These are phyloP conservation scores for Phaeosphaeriaceae sp. DNA, from an alignment of 2,329 filamentous ascomycete genomes.

Conservation along the genomic window DNA sequence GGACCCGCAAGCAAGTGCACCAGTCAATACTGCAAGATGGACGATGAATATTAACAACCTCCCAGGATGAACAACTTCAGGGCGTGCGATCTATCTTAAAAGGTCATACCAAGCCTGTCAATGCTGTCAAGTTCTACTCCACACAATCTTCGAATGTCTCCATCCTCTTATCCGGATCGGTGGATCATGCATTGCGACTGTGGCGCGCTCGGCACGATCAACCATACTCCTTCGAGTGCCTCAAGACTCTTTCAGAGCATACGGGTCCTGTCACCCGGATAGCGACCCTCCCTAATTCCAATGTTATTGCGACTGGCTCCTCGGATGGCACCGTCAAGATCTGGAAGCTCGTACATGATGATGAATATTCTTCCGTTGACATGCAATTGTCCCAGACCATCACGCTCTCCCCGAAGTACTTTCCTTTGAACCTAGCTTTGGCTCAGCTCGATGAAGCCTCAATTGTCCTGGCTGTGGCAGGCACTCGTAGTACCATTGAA, in stretches of 20 bases:
- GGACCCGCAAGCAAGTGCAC: conserved; percentile 73
- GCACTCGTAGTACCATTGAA: conserved; percentile 83
- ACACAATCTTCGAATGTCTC: conserved; percentile 56
- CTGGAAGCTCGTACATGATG: conserved; percentile 68
- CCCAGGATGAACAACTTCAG: conserved; percentile 51
- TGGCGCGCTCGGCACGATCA: conserved; percentile 54
- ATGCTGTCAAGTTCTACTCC: conserved; percentile 81
- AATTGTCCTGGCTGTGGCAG: conserved; percentile 80
- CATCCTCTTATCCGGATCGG: conserved; percentile 79
- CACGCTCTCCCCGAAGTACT: conserved; percentile 76
- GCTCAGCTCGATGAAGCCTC: conserved; percentile 65
- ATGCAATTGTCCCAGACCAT: conserved; percentile 61
- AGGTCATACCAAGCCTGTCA: conserved; percentile 82
- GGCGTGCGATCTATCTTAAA: conserved; percentile 74
- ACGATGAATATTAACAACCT: conserved; percentile 17
- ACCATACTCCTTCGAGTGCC: conserved; percentile 48
- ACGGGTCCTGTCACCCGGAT: conserved; percentile 76
- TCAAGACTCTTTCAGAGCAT: conserved; percentile 69
- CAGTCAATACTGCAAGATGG: neutral
- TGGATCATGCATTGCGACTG: conserved; percentile 78
- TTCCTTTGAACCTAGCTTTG: conserved; percentile 80
- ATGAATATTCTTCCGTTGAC: conserved; percentile 34
- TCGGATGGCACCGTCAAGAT: conserved; percentile 69
- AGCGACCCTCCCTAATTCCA: conserved; percentile 53
- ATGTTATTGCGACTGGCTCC: conserved; percentile 66